Evolutionary conservation across 2,329 filamentous ascomycete genomes (phyloP), one percentile per base, ranked within the genome.

Genomic region (Epichloe amarillans): DNA sequence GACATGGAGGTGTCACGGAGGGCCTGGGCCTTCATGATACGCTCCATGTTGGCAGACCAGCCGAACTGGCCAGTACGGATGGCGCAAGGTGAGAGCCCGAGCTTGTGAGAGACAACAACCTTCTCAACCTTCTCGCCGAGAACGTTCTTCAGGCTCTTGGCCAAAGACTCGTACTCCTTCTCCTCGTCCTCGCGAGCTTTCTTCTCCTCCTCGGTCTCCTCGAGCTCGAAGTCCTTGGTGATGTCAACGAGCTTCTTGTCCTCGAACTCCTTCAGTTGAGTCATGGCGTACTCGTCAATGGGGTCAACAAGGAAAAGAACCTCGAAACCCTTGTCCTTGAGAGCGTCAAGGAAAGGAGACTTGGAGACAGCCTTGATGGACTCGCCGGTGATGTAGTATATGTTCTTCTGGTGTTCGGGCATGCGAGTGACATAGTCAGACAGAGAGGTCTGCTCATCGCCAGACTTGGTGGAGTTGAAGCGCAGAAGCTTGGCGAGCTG

Each of bases 341-440:
- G 88, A 52, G 90, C 83, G 70, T 98, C 93, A 60, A 98, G 83
- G 91, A 98, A 98, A 65, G 93, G 93, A 62, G 93, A 98, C 81
- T 95, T 94, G 72, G 84, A 76, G 61, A 98, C 93, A 61, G 93
- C 93, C 83, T 96, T 96, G 77, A 95, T 84, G 52, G 91, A 95
- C 84, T 98, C 93, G 76, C 93, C 93, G 58, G 93, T 98, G 81
- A 98, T 98, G 88, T 97, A 98, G 86, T 98, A 98, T 75, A 98
- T 89, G 77, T 98, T 90, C 85, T 97, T 96, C 84, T 98, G 93
- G 81, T 97, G 91, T 81, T 97, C 91, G 54, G 88, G 86, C 93
- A 98, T 98, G 76, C 93, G 93, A 61, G 93, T 96, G 71, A 97
- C 80, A 74, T 98, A 98, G 85, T 98, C 93, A 56, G 84, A 71